phyloP scores from a whole-genome alignment of 129 eudicot genomes.

The Flaveria ramosissima region DNA sequence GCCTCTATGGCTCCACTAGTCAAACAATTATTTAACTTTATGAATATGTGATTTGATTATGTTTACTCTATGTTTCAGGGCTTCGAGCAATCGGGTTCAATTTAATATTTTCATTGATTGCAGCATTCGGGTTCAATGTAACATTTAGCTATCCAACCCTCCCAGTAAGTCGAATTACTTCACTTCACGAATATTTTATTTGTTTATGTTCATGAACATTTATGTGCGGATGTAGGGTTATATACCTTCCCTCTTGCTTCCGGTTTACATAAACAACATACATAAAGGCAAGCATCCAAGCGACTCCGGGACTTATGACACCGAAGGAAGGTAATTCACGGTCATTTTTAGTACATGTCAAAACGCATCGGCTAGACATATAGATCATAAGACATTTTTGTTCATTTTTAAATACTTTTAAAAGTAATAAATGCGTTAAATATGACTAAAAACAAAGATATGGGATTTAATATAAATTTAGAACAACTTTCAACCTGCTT shows the following conservation, averaged over 20 bases:
- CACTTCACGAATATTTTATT: too few relatives aligned
- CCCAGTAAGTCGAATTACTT: constrained; percentile 47
- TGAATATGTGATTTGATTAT: not conserved
- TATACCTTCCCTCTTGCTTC: constrained; percentile 54
- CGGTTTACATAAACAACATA: constrained; percentile 61
- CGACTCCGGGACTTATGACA: constrained; percentile 65
- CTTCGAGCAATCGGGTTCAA: constrained; percentile 54
- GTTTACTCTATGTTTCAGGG: constrained; percentile 18
- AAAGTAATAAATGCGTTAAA: too few relatives aligned
- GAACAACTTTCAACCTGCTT: not conserved
- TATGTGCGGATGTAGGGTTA: constrained; percentile 49
- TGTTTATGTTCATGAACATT: too few relatives aligned
- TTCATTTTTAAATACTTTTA: too few relatives aligned
- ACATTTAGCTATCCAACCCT: constrained; percentile 53
- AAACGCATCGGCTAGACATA: not conserved
- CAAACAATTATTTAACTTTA: too few relatives aligned
- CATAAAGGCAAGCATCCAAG: constrained; percentile 83
- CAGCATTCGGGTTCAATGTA: constrained; percentile 39
- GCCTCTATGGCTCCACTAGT: not conserved
- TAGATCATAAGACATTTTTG: not conserved
- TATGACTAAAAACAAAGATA: too few relatives aligned
- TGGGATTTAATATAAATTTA: not conserved
- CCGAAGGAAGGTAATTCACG: constrained; percentile 68
- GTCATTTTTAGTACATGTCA: constrained; percentile 31
- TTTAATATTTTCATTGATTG: constrained; percentile 33